Evolutionary conservation across 148 eudicot species (phyloP).

Genomic region (Pouteria glomerata): DNA sequence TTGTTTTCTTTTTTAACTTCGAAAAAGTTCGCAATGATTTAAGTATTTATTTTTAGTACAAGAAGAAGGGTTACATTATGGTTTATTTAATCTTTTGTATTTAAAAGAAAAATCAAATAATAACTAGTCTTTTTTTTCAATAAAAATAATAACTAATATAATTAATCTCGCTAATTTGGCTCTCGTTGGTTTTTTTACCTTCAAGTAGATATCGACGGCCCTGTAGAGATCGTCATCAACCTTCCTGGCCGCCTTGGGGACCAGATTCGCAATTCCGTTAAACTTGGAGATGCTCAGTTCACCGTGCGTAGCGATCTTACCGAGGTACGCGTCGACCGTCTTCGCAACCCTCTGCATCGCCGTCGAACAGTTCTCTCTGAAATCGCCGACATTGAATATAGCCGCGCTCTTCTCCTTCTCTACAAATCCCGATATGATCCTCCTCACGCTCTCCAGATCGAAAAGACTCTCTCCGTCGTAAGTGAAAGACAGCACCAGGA

Average conservation of each 20-base stretch:
- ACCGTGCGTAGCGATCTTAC: constrained; percentile 61
- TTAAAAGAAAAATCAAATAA: too few species aligned
- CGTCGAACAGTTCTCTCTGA: constrained; percentile 57
- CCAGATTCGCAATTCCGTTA: constrained; percentile 85
- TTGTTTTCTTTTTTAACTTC: too few species aligned
- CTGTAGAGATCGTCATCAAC: constrained; percentile 85
- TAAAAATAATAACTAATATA: too few species aligned
- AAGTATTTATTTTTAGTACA: too few species aligned
- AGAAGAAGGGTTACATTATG: too few species aligned
- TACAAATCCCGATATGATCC: constrained; percentile 65
- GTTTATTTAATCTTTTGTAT: too few species aligned
- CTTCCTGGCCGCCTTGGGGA: constrained; percentile 73
- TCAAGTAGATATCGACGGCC: constrained; percentile 85
- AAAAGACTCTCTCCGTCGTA: constrained; percentile 74
- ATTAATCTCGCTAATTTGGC: too few species aligned
- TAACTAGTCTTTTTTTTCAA: too few species aligned
- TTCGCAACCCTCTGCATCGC: constrained; percentile 70
- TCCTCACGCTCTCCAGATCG: constrained; percentile 85
- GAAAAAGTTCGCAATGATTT: too few species aligned
- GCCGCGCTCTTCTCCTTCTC: constrained; percentile 81
- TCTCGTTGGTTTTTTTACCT: constrained; percentile 23
- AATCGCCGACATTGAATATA: constrained; percentile 76
- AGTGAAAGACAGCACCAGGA: constrained; percentile 58
- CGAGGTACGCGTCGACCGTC: constrained; percentile 79
- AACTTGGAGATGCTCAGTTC: constrained; percentile 81